These are phyloP conservation scores for Aspergillus conjunctus DNA, from an alignment of 495 filamentous ascomycete genomes.

Conservation along the genomic window DNA sequence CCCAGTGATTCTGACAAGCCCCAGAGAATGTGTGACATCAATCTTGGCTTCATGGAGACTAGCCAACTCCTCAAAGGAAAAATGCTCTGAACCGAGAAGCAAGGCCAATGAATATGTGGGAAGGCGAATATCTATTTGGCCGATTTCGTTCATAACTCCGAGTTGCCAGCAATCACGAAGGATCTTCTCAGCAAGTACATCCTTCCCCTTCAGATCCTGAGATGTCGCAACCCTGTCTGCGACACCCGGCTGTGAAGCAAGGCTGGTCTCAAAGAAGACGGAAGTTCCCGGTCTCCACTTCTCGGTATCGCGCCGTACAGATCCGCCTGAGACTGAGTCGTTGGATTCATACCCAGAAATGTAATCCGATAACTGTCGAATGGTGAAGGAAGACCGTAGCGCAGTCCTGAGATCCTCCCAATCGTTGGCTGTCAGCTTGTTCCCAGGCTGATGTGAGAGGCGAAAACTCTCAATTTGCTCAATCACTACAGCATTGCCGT, in stretches of 20 bases:
- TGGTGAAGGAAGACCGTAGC: slow-evolving; percentile 40
- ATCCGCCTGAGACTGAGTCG: neutral
- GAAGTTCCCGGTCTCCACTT: slow-evolving; percentile 39
- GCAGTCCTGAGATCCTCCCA: slow-evolving; percentile 33
- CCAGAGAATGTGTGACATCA: slow-evolving; percentile 38
- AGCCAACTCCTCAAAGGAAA: slow-evolving; percentile 49
- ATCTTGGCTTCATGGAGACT: slow-evolving; percentile 43
- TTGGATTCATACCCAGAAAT: slow-evolving; percentile 13
- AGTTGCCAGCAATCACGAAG: slow-evolving; percentile 50
- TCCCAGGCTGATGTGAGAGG: slow-evolving; percentile 17
- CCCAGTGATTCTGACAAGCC: slow-evolving; percentile 47
- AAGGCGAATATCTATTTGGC: slow-evolving; percentile 46
- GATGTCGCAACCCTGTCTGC: slow-evolving; percentile 20
- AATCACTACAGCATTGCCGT: slow-evolving; percentile 13
- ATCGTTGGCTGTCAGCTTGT: slow-evolving; percentile 30
- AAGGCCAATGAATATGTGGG: slow-evolving; percentile 29
- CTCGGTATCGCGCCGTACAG: neutral
- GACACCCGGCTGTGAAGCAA: slow-evolving; percentile 8
- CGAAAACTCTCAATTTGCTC: slow-evolving; percentile 33
- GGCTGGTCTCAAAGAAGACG: slow-evolving; percentile 24
- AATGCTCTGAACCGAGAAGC: slow-evolving; percentile 35
- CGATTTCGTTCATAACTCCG: slow-evolving; percentile 38
- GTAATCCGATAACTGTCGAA: slow-evolving; percentile 38
- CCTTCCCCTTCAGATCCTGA: slow-evolving; percentile 33
- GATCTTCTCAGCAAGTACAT: slow-evolving; percentile 40